These are phyloP conservation scores for Mycena vulgaris DNA, from an alignment of 768 basidiomycete genomes.

Conservation along the genomic window DNA sequence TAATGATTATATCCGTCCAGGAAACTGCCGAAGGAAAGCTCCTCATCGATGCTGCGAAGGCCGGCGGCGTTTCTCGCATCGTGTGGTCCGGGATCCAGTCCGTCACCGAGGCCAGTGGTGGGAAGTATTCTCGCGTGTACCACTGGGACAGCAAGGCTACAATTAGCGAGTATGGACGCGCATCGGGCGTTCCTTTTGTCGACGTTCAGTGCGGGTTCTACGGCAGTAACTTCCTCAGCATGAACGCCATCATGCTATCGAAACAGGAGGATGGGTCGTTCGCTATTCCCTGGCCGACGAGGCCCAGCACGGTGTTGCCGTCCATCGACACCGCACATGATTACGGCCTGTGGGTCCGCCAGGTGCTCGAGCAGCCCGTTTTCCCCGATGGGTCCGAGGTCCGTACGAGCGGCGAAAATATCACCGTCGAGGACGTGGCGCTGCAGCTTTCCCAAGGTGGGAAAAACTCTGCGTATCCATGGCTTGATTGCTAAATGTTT, in stretches of 20 bases:
- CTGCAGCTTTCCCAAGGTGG: background rate
- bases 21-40: background rate
- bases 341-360: background rate
- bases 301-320: background rate
- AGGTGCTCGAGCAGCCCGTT: background rate
- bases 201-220: constrained; percentile 24
- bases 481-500: background rate
- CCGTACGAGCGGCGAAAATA: background rate
- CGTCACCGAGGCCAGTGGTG: constrained; percentile 11
- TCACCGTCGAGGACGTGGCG: background rate
- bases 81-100: constrained; percentile 24
- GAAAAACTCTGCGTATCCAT: background rate
- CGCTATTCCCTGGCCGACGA: background rate
- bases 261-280: background rate
- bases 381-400: background rate
- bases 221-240: background rate
- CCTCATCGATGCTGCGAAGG: constrained; percentile 25
- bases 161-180: constrained; percentile 14
- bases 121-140: constrained; percentile 20
- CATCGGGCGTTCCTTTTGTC: constrained; percentile 24
- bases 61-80: constrained; percentile 6
- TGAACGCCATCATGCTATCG: background rate
- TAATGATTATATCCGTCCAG: background rate
- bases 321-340: constrained; percentile 14
- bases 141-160: constrained; percentile 29